These are phyloP conservation scores for Spinellus fusiger DNA, from an alignment of 192 early-diverging fungal species.

Conservation along the genomic window DNA sequence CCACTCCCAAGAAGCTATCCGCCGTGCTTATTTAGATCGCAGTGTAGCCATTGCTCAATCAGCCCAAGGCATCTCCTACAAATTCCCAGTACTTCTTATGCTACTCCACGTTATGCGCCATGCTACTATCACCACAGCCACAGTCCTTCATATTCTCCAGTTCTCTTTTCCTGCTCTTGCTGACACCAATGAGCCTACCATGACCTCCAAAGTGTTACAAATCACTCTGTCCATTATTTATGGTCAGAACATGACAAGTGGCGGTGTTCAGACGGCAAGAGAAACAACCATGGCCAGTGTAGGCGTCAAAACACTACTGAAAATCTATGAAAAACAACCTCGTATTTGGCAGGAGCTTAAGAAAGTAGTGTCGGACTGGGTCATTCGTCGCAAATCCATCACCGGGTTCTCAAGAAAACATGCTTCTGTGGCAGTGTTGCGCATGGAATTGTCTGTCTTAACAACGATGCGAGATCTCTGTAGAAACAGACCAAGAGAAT, in stretches of 20 bases:
- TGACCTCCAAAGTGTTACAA: slow-evolving; percentile 41
- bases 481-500: slow-evolving; percentile 30
- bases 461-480: slow-evolving; percentile 47
- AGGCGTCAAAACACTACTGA: slow-evolving; percentile 39
- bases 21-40: not conserved
- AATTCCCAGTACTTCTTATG: slow-evolving; percentile 39
- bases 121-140: slow-evolving; percentile 3
- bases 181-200: slow-evolving; percentile 38
- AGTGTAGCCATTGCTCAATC: not conserved
- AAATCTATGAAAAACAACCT: slow-evolving; percentile 42
- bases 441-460: slow-evolving; percentile 47
- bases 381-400: slow-evolving; percentile 33
- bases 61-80: slow-evolving; percentile 2
- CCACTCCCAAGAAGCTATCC: not conserved
- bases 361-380: slow-evolving; percentile 45
- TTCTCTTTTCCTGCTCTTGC: slow-evolving; percentile 39
- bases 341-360: slow-evolving; percentile 48
- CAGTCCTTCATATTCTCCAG: slow-evolving; percentile 38
- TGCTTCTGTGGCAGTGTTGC: slow-evolving; percentile 8
- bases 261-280: not conserved
- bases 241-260: slow-evolving; percentile 6
- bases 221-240: slow-evolving; percentile 37
- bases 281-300: slow-evolving; percentile 32
- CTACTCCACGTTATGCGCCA: slow-evolving; percentile 42
- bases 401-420: not conserved